Evolutionary conservation across 768 basidiomycete genomes (phyloP).

Genomic region (Gloeophyllum trabeum): DNA sequence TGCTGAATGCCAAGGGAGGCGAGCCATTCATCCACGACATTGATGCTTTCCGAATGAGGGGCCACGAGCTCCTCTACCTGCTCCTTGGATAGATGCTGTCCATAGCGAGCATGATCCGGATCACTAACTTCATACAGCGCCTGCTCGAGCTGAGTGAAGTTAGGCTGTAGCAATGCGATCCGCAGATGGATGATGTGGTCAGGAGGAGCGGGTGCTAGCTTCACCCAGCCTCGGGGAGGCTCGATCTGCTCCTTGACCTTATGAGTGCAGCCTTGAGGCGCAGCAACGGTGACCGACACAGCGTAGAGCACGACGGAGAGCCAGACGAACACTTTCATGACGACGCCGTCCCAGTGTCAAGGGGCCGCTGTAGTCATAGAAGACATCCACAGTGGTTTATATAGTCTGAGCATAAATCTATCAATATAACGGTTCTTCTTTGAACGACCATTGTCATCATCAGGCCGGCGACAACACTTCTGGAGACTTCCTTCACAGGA

Average conservation of each 20-base stretch:
- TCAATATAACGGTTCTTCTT: too few species aligned
- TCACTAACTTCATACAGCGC: slow-evolving; percentile 13
- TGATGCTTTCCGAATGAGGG: slow-evolving; percentile 41
- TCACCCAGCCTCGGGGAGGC: slow-evolving; percentile 38
- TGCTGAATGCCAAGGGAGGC: slow-evolving; percentile 39
- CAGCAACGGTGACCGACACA: background rate
- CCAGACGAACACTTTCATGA: background rate
- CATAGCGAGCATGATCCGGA: slow-evolving; percentile 15
- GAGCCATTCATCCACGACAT: slow-evolving; percentile 53
- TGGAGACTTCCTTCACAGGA: too few species aligned
- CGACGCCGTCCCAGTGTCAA: too few species aligned
- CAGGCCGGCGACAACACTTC: too few species aligned
- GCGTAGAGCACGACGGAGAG: background rate
- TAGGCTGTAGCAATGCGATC: slow-evolving; percentile 12
- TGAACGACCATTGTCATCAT: too few species aligned
- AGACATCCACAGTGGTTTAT: too few species aligned
- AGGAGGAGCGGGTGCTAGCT: slow-evolving; percentile 28
- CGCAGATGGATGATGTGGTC: slow-evolving; percentile 40
- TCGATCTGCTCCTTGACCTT: slow-evolving; percentile 7
- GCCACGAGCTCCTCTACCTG: slow-evolving; percentile 53
- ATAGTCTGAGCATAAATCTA: too few species aligned
- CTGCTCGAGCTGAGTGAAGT: slow-evolving; percentile 12
- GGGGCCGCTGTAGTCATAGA: too few species aligned
- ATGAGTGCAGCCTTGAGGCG: background rate
- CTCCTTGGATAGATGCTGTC: slow-evolving; percentile 41